Percentiles rank a stretch among this genome's conserved stretches.
phyloP scores from a whole-genome alignment of 1,284 basidiomycete genomes.

The Cutaneotrichosporon cutaneum region DNA sequence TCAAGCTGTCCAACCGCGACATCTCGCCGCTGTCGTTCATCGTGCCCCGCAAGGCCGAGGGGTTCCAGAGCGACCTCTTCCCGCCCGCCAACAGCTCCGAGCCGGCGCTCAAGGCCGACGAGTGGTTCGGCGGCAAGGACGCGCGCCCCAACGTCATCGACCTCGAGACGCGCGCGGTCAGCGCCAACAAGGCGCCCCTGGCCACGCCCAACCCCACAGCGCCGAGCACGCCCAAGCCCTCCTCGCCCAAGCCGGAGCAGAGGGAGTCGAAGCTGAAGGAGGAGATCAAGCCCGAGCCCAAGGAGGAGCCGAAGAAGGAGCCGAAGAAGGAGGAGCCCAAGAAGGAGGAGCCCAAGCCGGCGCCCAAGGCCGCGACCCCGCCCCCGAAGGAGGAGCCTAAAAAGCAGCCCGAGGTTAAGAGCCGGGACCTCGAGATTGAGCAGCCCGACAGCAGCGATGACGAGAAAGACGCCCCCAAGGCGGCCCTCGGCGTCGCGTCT shows the following conservation, averaged over 20 bases:
- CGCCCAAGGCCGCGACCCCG: conserved; percentile 13
- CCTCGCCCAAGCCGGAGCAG: conserved; percentile 6
- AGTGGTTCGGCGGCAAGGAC: conserved; percentile 82
- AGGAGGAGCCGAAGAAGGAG: conserved; percentile 28
- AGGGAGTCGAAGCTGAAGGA: conserved; percentile 3
- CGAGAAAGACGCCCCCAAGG: not conserved
- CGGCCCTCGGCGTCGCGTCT: not conserved
- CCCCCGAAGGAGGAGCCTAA: conserved; percentile 12
- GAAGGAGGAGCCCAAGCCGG: conserved; percentile 23
- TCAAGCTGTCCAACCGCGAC: conserved; percentile 74
- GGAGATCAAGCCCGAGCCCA: conserved; percentile 26
- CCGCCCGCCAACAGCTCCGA: conserved; percentile 82
- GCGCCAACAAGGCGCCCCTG: conserved; percentile 50
- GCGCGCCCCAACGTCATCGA: conserved; percentile 65
- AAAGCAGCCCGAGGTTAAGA: conserved; percentile 27
- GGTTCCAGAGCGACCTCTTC: conserved; percentile 65
- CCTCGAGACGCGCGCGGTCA: conserved; percentile 54
- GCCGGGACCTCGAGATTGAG: conserved; percentile 44
- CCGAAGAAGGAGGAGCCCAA: conserved; percentile 25
- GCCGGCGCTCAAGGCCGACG: conserved; percentile 73
- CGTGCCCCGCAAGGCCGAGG: conserved; percentile 73
- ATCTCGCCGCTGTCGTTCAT: conserved; percentile 91
- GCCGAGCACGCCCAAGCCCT: conserved; percentile 5
- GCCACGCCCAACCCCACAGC: conserved; percentile 38
- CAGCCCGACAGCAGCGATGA: conserved; percentile 41